phyloP scores from a whole-genome alignment of 139 green algal species.

The Pedinophyceae sp. region DNA sequence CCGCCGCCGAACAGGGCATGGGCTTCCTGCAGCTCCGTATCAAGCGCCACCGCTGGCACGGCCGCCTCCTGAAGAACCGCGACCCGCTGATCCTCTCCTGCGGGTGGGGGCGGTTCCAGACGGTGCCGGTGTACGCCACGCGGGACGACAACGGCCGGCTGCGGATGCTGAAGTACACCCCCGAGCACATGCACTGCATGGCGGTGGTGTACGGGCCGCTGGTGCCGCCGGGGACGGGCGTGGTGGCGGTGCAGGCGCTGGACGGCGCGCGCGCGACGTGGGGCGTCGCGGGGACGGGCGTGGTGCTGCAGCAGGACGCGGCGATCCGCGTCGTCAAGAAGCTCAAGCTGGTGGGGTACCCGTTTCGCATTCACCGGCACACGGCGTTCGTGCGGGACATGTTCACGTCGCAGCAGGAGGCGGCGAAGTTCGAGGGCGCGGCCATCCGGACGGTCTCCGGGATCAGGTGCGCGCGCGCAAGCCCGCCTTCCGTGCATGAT shows the following conservation, averaged over 20 bases:
- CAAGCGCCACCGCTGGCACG: constrained; percentile 67
- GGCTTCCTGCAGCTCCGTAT: constrained; percentile 72
- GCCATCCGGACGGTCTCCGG: constrained; percentile 74
- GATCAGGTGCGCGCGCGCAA: constrained; percentile 55
- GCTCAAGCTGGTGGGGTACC: constrained; percentile 74
- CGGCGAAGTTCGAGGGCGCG: constrained; percentile 75
- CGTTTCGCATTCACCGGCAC: constrained; percentile 45
- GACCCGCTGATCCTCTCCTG: constrained; percentile 83
- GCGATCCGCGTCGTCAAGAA: constrained; percentile 75
- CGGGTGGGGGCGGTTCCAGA: constrained; percentile 91
- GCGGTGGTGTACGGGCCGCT: constrained; percentile 61
- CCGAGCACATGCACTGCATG: constrained; percentile 94
- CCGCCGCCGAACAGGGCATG: constrained; percentile 55
- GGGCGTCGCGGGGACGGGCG: constrained; percentile 50
- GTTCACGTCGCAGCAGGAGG: constrained; percentile 78
- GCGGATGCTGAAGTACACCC: constrained; percentile 90
- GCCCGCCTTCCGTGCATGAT: background rate
- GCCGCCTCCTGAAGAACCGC: constrained; percentile 70
- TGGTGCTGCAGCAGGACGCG: constrained; percentile 77
- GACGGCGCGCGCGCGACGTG: constrained; percentile 7
- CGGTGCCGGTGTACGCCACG: constrained; percentile 64
- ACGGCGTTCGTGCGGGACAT: constrained; percentile 89
- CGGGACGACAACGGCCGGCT: constrained; percentile 79
- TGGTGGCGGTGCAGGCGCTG: constrained; percentile 40
- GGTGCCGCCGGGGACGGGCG: constrained; percentile 67